Percentiles rank a stretch among this genome's conserved stretches.
Evolutionary conservation across 192 early-diverging fungal species (phyloP).

Genomic region (Coemansia sp.): DNA sequence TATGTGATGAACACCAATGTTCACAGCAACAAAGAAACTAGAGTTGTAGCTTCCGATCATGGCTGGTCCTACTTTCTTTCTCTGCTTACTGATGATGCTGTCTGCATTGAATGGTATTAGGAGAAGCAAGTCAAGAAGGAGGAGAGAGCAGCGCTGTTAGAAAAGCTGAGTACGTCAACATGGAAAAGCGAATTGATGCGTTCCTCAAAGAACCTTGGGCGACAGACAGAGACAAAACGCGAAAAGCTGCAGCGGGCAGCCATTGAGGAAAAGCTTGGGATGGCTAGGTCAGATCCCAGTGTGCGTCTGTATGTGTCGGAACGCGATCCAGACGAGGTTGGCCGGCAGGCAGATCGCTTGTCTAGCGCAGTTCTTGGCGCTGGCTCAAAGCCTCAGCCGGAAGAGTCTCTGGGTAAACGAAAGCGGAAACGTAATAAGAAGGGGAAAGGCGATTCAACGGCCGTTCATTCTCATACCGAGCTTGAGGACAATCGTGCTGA

Average conservation of each 20-base stretch:
- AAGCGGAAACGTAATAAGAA: conserved; percentile 19
- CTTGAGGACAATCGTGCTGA: background rate
- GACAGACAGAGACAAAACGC: conserved; percentile 61
- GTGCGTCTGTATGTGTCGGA: conserved; percentile 61
- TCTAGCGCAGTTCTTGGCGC: background rate
- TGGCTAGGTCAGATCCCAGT: conserved; percentile 59
- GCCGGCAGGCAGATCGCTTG: conserved; percentile 19
- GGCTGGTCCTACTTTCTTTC: background rate
- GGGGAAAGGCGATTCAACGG: conserved; percentile 51
- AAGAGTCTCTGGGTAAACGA: background rate
- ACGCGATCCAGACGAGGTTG: conserved; percentile 52
- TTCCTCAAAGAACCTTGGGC: conserved; percentile 69
- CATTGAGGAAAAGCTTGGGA: conserved; percentile 65
- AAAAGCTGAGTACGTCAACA: conserved; percentile 63
- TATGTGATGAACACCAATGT: background rate
- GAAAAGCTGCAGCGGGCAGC: conserved; percentile 69
- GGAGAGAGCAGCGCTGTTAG: conserved; percentile 64
- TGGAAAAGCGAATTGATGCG: conserved; percentile 70
- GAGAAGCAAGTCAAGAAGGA: conserved; percentile 82
- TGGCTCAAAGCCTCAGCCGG: background rate
- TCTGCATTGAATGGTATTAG: conserved; percentile 12
- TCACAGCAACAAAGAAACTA: background rate
- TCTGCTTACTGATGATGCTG: background rate
- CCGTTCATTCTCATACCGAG: conserved; percentile 14
- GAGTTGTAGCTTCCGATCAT: background rate